phyloP scores from a whole-genome alignment of 352 stramenopile species.

The Thalassiosira livingstoniorum region DNA sequence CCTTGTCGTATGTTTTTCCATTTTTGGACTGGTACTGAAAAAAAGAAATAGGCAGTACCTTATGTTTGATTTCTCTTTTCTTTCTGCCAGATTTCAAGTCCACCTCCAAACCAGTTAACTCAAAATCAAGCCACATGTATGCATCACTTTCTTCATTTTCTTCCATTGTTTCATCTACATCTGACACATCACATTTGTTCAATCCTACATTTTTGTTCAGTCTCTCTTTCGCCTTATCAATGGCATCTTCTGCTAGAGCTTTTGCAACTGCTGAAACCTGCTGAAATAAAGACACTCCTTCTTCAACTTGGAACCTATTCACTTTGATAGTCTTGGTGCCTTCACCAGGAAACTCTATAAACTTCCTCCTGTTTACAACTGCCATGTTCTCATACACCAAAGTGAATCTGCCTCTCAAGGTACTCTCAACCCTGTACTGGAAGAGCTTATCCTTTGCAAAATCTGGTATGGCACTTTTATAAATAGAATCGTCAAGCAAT shows the following conservation, averaged over 20 bases:
- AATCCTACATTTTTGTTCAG: neutral
- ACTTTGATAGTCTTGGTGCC: no score
- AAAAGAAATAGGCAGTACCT: neutral
- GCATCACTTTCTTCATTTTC: neutral
- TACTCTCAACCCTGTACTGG: no score
- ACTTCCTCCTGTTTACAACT: no score
- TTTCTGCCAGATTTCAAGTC: neutral
- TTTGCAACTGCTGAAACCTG: neutral
- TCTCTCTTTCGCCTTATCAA: neutral
- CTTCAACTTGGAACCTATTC: no score
- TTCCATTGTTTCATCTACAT: neutral
- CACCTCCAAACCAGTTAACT: neutral
- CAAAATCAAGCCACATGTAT: neutral
- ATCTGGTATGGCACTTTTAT: no score
- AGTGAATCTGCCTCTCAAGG: no score
- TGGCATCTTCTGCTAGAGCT: neutral
- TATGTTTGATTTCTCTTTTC: neutral
- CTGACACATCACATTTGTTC: neutral
- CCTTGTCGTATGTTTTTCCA: constrained; percentile 15
- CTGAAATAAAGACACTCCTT: no score
- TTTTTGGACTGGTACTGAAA: neutral
- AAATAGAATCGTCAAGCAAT: no score
- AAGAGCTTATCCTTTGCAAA: no score
- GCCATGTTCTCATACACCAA: no score
- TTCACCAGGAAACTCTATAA: no score